Conservation (phyloP, 2,329 filamentous ascomycete species). For the Monosporascus ibericus region DNA sequence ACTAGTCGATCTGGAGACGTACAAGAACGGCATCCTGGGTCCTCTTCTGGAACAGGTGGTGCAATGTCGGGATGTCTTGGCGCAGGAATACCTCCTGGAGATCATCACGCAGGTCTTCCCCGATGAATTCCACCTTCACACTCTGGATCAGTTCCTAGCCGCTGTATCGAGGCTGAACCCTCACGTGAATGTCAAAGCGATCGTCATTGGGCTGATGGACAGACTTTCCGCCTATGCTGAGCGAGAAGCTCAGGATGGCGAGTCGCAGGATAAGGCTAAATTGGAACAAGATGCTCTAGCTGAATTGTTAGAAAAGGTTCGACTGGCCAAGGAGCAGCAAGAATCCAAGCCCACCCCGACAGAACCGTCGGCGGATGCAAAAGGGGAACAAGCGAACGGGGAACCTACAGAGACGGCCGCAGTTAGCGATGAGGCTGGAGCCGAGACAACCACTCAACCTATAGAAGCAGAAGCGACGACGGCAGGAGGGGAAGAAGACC, state of each 20-base stretch:
- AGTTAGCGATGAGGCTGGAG: constrained; percentile 22
- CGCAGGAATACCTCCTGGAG: constrained; percentile 95
- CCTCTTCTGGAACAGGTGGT: constrained; percentile 94
- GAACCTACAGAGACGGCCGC: constrained; percentile 28
- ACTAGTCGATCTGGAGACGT: constrained; percentile 88
- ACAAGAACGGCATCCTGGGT: constrained; percentile 83
- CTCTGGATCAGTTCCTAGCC: constrained; percentile 87
- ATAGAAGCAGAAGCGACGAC: constrained; percentile 41
- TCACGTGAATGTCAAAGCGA: constrained; percentile 95
- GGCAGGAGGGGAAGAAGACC: constrained; percentile 35
- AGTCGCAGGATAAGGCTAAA: constrained; percentile 65
- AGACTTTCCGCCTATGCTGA: constrained; percentile 91
- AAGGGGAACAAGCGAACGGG: constrained; percentile 28
- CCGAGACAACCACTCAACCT: constrained; percentile 31
- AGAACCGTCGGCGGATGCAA: constrained; percentile 29
- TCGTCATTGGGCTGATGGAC: constrained; percentile 97
- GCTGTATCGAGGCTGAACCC: constrained; percentile 91
- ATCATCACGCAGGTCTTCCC: constrained; percentile 99
- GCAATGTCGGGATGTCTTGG: constrained; percentile 92
- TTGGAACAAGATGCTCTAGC: constrained; percentile 79
- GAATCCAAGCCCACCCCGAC: constrained; percentile 16
- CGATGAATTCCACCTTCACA: constrained; percentile 96
- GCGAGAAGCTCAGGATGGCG: constrained; percentile 69
- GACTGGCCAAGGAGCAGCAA: constrained; percentile 56
- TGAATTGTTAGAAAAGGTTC: constrained; percentile 71